Evolutionary conservation across 495 filamentous ascomycete species (phyloP).

Genomic region (Stereocaulon alpinum): DNA sequence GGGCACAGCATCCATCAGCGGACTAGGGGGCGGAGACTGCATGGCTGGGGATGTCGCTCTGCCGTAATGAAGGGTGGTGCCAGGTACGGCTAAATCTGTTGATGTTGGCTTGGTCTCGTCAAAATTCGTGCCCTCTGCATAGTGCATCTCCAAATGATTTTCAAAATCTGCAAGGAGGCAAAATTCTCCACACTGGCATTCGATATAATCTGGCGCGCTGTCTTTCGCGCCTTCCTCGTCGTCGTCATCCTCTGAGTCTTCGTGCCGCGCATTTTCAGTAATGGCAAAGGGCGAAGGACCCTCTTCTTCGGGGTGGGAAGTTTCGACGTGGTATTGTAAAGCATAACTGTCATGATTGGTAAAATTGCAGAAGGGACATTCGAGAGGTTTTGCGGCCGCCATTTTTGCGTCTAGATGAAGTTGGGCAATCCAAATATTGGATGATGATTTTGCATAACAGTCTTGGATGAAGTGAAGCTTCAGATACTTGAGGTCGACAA

Average conservation of each 20-base stretch:
- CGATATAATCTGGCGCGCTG: slow-evolving; percentile 37
- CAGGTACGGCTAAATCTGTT: slow-evolving; percentile 2
- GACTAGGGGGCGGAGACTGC: slow-evolving; percentile 3
- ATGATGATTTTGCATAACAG: neutral
- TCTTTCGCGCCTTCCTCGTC: slow-evolving; percentile 15
- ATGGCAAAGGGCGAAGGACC: slow-evolving; percentile 44
- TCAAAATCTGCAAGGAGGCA: slow-evolving; percentile 51
- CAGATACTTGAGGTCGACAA: neutral
- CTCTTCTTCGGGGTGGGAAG: slow-evolving; percentile 41
- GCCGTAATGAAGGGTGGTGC: neutral
- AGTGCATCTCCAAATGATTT: slow-evolving; percentile 65
- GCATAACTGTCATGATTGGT: slow-evolving; percentile 38
- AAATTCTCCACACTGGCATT: slow-evolving; percentile 71
- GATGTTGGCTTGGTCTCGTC: slow-evolving; percentile 29
- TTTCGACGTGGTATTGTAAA: slow-evolving; percentile 47
- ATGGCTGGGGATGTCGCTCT: slow-evolving; percentile 2
- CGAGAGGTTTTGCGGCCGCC: slow-evolving; percentile 1
- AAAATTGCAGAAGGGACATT: slow-evolving; percentile 49
- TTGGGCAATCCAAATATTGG: neutral
- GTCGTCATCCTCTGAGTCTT: slow-evolving; percentile 2
- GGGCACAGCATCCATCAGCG: slow-evolving; percentile 3
- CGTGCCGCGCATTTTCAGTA: slow-evolving; percentile 22
- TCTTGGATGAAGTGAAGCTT: neutral
- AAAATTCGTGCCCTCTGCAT: slow-evolving; percentile 40
- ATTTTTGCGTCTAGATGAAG: neutral